Evolutionary conservation across 1,139 yeast species (phyloP), one percentile per base, ranked within the genome.

Genomic region (Geotrichum macrosporum): DNA sequence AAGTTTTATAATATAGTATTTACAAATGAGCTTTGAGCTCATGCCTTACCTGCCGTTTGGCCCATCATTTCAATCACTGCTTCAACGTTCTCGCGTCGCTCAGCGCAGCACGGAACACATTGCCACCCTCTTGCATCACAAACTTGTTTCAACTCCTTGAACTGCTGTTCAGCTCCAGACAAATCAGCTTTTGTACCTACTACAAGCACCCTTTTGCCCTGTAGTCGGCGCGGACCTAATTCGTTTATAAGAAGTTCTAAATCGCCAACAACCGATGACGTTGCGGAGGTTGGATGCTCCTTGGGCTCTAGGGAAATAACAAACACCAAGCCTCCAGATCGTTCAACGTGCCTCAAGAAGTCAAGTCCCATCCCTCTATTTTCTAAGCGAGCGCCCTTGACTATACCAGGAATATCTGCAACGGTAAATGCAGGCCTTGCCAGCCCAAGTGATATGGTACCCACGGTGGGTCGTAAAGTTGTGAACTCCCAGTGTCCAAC

Each of bases 401-500:
- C 84, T 46, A 92, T 85, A 10, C 98, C 98, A 0, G 98, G 98
- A 51, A 92, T 92, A 68, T 92, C 98, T 1, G 97, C 97, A 1
- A 92, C 97, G 0, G 96, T 86, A 62, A 89, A 88, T 9, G 65
- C 58, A 1, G 87, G 82, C 52, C 76, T 75, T 52, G 82, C 86
- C 3, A 83, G 75, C 1, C 82, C 76, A 30, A 80, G 67, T 44
- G 75, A 73, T 16, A 92, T 84, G 0, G 96, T 89, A 2, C 98
- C 98, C 38, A 92, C 79, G 0, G 92, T 82, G 0, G 98, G 98
- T 55, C 81, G 87, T 48, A 92, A 69, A 1, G 98, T 92, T 0
- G 98, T 92, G 62, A 92, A 92, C 61, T 85, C 95, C 96, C 97
- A 92, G 64, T 88, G 94, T 0, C 97, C 98, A 10, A 92, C 87